These are phyloP conservation scores for Aspergillus phoenicis DNA, from an alignment of 2,329 filamentous ascomycete species.

Conservation along the genomic window DNA sequence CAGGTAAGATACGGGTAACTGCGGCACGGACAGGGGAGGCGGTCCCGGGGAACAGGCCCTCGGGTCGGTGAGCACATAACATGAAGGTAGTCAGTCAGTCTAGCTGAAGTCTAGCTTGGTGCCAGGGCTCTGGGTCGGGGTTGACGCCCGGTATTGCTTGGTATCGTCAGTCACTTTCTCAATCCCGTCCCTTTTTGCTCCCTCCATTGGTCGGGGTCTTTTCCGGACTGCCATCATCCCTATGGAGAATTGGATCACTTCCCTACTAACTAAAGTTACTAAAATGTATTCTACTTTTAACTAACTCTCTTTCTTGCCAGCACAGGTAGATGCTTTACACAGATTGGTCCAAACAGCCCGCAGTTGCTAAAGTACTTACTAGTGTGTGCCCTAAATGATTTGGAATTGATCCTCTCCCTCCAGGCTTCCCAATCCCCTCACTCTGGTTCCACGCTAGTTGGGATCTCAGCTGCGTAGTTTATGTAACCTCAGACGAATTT, in stretches of 20 bases:
- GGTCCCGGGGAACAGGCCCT: constrained; percentile 23
- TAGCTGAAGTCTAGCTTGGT: not conserved
- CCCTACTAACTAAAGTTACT: not conserved
- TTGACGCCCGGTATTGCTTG: constrained; percentile 15
- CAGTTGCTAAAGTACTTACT: not conserved
- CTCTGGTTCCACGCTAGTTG: not conserved
- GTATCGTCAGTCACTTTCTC: constrained; percentile 9
- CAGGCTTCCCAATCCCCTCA: not conserved
- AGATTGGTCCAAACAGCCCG: not conserved
- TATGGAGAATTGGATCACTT: not conserved
- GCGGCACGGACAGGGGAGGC: constrained; percentile 13
- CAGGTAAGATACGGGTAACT: constrained; percentile 7
- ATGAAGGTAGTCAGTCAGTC: no score
- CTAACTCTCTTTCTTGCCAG: not conserved
- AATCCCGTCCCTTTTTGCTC: no score
- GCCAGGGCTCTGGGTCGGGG: constrained; percentile 1
- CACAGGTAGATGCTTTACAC: no score
- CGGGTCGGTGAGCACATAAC: constrained; percentile 16
- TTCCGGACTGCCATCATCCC: not conserved
- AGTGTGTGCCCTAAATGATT: constrained; percentile 3
- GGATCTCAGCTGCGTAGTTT: not conserved
- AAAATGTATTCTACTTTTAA: no score
- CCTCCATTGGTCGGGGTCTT: not conserved
- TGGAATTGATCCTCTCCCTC: not conserved
- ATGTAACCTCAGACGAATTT: no score